Evolutionary conservation across 768 basidiomycete genomes (phyloP).

Genomic region (Suillus brevipes): DNA sequence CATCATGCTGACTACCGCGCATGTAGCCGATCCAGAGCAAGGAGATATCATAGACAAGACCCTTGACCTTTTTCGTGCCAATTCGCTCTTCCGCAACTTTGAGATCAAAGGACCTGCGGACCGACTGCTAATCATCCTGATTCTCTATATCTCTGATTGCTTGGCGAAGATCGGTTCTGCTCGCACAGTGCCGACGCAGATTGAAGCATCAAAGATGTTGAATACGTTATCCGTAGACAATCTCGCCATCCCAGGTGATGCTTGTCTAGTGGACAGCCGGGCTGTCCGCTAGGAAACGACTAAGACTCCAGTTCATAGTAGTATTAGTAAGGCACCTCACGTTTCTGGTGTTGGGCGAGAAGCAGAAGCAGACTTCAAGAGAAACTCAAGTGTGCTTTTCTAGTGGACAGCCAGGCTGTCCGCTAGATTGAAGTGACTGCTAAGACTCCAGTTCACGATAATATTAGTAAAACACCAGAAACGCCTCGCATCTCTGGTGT

Average conservation of each 20-base stretch:
- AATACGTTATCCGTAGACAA: conserved; percentile 93
- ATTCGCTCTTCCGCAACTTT: conserved; percentile 98
- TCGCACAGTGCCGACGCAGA: conserved; percentile 67
- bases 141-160: conserved; percentile 97
- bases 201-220: conserved; percentile 84
- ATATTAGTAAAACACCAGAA: too few species aligned
- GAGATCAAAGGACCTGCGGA: conserved; percentile 99
- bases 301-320: too few species aligned
- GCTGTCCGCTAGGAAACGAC: too few species aligned
- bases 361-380: too few species aligned
- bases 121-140: conserved; percentile 93
- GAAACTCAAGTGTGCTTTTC: too few species aligned
- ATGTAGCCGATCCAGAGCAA: conserved; percentile 70
- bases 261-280: too few species aligned
- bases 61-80: conserved; percentile 95
- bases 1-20: conserved; percentile 14
- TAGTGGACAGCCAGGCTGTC: too few species aligned
- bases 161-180: conserved; percentile 82
- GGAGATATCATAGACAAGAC: conserved; percentile 96
- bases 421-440: too few species aligned
- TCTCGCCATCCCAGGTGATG: conserved; percentile 95
- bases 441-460: too few species aligned
- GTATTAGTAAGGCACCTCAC: too few species aligned
- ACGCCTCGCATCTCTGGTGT: too few species aligned
- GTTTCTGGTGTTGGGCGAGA: too few species aligned